Percentiles rank a stretch among this genome's conserved stretches.
phyloP scores from a whole-genome alignment of 768 basidiomycete species.

The Mycena pura region DNA sequence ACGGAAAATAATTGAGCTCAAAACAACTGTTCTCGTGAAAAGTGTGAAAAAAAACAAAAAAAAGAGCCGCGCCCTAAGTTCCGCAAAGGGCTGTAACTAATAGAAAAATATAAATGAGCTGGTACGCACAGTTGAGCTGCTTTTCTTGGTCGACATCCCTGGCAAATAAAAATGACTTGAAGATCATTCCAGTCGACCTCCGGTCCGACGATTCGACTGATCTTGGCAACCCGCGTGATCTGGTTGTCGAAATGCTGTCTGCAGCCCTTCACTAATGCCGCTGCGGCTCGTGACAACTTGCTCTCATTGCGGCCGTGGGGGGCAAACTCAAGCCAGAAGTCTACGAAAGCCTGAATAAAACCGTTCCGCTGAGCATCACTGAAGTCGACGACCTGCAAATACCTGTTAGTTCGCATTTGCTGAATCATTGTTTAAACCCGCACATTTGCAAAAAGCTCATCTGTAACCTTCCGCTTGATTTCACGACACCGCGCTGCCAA shows the following conservation, averaged over 20 bases:
- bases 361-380: conserved; percentile 42
- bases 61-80: too few species aligned
- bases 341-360: conserved; percentile 37
- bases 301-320: conserved; percentile 1
- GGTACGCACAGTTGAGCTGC: not conserved
- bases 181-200: not conserved
- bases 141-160: not conserved
- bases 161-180: not conserved
- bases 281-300: conserved; percentile 19
- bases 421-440: not conserved
- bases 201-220: conserved; percentile 30
- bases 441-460: conserved; percentile 18
- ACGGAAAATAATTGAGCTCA: too few species aligned
- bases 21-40: too few species aligned
- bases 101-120: not conserved
- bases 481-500: conserved; percentile 32
- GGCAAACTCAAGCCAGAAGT: conserved; percentile 29
- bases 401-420: not conserved
- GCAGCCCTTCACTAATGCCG: conserved; percentile 36
- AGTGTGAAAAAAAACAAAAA: too few species aligned
- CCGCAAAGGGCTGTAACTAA: not conserved
- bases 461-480: conserved; percentile 17
- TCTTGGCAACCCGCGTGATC: conserved; percentile 29
- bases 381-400: conserved; percentile 41
- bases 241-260: conserved; percentile 29